Evolutionary conservation across 805 yeast species (phyloP).

Genomic region (Soucietia sequanensis): DNA sequence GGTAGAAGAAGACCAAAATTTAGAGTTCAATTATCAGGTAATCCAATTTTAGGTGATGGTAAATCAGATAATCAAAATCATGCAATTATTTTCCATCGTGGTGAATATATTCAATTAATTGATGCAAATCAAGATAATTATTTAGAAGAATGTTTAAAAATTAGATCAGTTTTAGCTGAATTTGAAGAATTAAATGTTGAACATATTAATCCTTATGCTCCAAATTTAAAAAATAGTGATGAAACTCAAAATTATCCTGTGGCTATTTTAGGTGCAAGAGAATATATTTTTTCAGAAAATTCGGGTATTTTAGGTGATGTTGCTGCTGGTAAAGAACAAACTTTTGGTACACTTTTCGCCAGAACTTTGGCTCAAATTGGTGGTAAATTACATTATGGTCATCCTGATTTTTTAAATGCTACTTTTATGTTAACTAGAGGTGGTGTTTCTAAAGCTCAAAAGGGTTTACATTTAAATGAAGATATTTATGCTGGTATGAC

Average conservation of each 20-base stretch:
- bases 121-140: conserved; percentile 87
- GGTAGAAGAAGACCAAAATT: conserved; percentile 64
- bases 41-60: conserved; percentile 84
- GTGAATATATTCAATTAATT: conserved; percentile 76
- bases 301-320: conserved; percentile 81
- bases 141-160: conserved; percentile 77
- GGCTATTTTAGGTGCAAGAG: conserved; percentile 82
- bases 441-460: conserved; percentile 83
- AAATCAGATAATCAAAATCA: conserved; percentile 83
- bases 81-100: conserved; percentile 70
- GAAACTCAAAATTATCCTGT: conserved; percentile 53
- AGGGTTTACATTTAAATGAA: conserved; percentile 78
- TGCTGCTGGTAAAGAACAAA: conserved; percentile 87
- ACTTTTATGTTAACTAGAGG: conserved; percentile 82
- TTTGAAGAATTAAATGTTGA: conserved; percentile 63
- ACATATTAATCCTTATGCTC: conserved; percentile 80
- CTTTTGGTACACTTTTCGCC: conserved; percentile 82
- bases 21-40: conserved; percentile 67
- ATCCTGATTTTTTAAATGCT: conserved; percentile 77
- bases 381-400: conserved; percentile 83
- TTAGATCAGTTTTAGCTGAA: conserved; percentile 71
- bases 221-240: conserved; percentile 58
- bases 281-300: conserved; percentile 79
- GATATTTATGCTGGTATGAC: conserved; percentile 87
- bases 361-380: conserved; percentile 80